Base-by-base conservation (phyloP, 2,329 filamentous ascomycete genomes). In the Trichoderma breve region DNA sequence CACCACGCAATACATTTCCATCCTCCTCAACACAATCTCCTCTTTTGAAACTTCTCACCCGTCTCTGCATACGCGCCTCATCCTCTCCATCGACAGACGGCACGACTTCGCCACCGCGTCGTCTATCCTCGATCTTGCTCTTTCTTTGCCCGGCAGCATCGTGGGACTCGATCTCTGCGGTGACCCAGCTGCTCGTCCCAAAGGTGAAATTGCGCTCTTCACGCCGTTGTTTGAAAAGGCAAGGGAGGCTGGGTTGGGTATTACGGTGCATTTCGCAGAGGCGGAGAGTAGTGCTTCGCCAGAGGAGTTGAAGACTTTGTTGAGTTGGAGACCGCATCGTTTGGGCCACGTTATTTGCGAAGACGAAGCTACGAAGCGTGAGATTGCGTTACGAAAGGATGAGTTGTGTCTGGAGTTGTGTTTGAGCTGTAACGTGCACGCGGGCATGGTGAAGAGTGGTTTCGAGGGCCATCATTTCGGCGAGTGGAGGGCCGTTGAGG, bases 211-310 rank as follows among this genome's bases (percentile, higher is more conserved):
- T 24, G 81, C 84, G 18, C 80, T 87, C 7, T 92, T 93, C 78
- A 82, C 83, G 1, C 81, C 85, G 0, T 86, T 89, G 0, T 92
- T 96, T 75, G 82, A 84, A 70, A 92, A 91, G 6, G 86, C 84
- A 73, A 78, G 77, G 0, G 73, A 84, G 1, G 73, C 84, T 1
- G 88, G 87, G 0, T 79, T 96, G 18, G 86, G 86, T 1, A 81
- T 94, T 30, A 95, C 93, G 0, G 81, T 95, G 67, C 93, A 96
- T 79, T 96, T 96, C 78, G 93, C 91, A 2, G 93, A 96, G 81
- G 86, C 88, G 1, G 84, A 86, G 58, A 82, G 82, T 3, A 90
- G 88, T 9, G 86, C 86, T 0, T 85, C 85, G 3, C 82, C 85
- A 2, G 79, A 82, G 7, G 93, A 96, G 82, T 83, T 95, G 15